These are phyloP conservation scores for Rauvolfia tetraphylla DNA, from an alignment of 257 asterid genomes.

Conservation along the genomic window DNA sequence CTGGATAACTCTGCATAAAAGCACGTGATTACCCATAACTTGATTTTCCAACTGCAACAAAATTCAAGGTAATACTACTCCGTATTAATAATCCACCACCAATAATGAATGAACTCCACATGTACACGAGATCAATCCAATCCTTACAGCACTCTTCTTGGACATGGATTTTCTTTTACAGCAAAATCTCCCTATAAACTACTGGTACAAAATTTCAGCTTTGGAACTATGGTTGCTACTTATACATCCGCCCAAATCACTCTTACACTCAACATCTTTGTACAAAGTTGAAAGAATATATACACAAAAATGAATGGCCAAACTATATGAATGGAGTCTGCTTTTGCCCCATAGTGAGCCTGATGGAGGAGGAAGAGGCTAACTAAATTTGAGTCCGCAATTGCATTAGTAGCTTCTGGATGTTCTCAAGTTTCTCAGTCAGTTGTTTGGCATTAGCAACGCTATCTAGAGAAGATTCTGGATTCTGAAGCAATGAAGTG, in stretches of 20 bases:
- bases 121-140: background rate
- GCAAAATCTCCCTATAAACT: background rate
- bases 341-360: slow-evolving; percentile 11
- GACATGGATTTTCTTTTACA: too few relatives aligned
- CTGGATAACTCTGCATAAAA: background rate
- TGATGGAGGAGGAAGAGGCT: slow-evolving; percentile 3
- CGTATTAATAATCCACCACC: too few relatives aligned
- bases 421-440: slow-evolving; percentile 66
- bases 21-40: background rate
- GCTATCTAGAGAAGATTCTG: slow-evolving; percentile 41
- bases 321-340: slow-evolving; percentile 14
- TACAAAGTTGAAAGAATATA: background rate
- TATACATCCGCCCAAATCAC: slow-evolving; percentile 18
- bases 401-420: slow-evolving; percentile 63
- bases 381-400: slow-evolving; percentile 50
- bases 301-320: slow-evolving; percentile 31
- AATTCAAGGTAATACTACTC: too few relatives aligned
- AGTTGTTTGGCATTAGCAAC: slow-evolving; percentile 51
- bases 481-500: slow-evolving; percentile 37
- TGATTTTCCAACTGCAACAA: background rate
- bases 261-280: slow-evolving; percentile 15
- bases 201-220: slow-evolving; percentile 3
- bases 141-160: background rate
- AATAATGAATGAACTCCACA: too few relatives aligned
- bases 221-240: background rate